Base-by-base conservation (phyloP, 2,329 filamentous ascomycete species). In the Pyricularia grisea region DNA sequence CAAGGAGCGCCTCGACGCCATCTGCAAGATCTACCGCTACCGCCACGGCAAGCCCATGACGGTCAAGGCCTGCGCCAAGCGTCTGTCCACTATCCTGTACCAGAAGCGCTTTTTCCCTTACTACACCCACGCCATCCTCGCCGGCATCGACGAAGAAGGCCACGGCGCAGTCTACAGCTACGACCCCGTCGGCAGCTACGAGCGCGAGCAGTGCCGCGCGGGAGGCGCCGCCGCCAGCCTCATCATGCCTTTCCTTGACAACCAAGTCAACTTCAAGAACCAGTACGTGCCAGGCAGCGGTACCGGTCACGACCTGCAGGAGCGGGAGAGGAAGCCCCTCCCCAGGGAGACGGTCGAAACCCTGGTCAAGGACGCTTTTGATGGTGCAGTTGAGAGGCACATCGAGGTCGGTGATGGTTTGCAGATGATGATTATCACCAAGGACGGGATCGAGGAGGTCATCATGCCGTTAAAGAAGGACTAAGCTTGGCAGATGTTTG, bases 221-320 rank as follows among this genome's bases (percentile, higher is more conserved):
- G 95, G 92, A 61, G 95, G 95, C 75, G 94, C 95, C 17, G 94
- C 94, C 25, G 91, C 93, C 68, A 95, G 92, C 76, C 83, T 99
- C 80, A 99, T 99, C 81, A 99, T 97, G 92, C 95, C 95, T 1
- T 99, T 99, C 85, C 82, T 99, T 77, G 95, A 99, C 81, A 99
- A 99, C 80, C 96, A 99, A 82, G 95, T 99, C 84, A 98, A 98
- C 83, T 94, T 94, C 85, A 99, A 97, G 87, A 99, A 99, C 80
- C 94, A 97, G 84, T 97, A 97, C 78, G 85, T 95, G 69, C 93
- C 94, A 12, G 92, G 90, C 65, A 94, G 92, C 75, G 93, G 93
- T 69, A 86, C 87, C 71, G 94, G 94, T 63, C 92, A 97, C 80
- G 90, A 89, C 68, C 82, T 97, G 75, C 82, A 91, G 82, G 87